Evolutionary conservation across 768 basidiomycete genomes (phyloP), one percentile per base, ranked within the genome.

Genomic region (Pleurotus ostreatus): DNA sequence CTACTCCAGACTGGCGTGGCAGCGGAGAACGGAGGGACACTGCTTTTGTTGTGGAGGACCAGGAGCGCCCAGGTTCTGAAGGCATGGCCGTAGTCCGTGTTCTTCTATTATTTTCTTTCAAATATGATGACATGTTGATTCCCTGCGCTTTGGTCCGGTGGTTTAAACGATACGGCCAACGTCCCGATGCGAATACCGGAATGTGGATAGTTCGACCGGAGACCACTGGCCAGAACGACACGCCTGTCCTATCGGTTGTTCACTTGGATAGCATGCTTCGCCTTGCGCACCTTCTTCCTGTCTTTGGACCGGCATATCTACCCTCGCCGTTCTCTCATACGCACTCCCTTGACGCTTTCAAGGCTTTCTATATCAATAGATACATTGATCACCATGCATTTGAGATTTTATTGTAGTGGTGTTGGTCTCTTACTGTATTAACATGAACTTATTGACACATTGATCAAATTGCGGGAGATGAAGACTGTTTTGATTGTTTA

Each of bases 141-240:
- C 65, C 65, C n/a, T 71, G 67, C 44, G 66, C 66, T 0, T 52
- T 71, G 2, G 61, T 71, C 3, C 45, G 63, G 11, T 71, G 70
- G 70, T 71, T 66, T 41, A 46, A 49, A 7, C 13, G 38, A 12
- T 20, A 55, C 2, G 51, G 51, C 0, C 56, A 61, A 9, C 38
- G 26, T 2, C 69, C 70, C 1, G 60, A 65, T 49, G 20, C 39
- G 1, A 49, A 60, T 3, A 68, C 66, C 9, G 64, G 67, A 1
- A 58, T 67, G 57, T 68, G 67, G 67, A 57, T 65, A 40, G 66
- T 69, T 0, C 45, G 58, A 30, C 68, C 66, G 0, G 46, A 48
- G 2, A 18, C 23, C 2, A 16, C 20, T 15, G 55, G 61, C 38
- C 15, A 46, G 5, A 18, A 48, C n/a, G 51, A 57, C 3, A 34